These are phyloP conservation scores for Citropsis articulata DNA, from an alignment of 345 rosid species.

Conservation along the genomic window DNA sequence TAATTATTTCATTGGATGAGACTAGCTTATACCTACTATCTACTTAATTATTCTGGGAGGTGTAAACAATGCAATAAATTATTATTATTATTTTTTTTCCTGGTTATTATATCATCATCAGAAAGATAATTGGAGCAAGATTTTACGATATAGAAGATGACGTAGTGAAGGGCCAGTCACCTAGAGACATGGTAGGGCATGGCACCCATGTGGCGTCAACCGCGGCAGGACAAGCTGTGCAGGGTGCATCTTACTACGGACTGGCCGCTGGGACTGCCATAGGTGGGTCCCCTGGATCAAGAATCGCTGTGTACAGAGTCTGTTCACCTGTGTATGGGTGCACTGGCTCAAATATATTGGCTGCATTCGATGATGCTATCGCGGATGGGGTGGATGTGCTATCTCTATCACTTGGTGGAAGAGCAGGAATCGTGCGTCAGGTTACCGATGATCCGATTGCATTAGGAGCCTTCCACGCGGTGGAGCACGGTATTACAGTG, in stretches of 20 bases:
- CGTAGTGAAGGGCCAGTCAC: conserved; percentile 18
- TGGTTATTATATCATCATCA: conserved; percentile 15
- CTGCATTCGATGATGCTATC: conserved; percentile 77
- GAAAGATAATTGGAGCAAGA: conserved; percentile 87
- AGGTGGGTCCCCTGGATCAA: conserved; percentile 67
- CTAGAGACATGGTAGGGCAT: conserved; percentile 73
- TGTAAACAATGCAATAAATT: too few relatives aligned
- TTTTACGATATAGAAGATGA: conserved; percentile 42
- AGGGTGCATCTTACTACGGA: conserved; percentile 67
- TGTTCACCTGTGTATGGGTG: conserved; percentile 53
- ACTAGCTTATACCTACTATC: too few relatives aligned
- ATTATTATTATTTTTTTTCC: too few relatives aligned
- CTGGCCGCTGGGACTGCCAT: conserved; percentile 69
- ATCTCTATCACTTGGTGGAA: conserved; percentile 68
- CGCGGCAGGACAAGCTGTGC: conserved; percentile 59
- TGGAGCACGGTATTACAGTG: conserved; percentile 63
- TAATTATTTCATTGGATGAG: too few relatives aligned
- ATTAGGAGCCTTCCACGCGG: conserved; percentile 79
- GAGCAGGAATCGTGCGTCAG: conserved; percentile 27
- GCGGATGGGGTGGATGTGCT: conserved; percentile 69
- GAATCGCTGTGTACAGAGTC: conserved; percentile 68
- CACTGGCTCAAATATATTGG: conserved; percentile 57
- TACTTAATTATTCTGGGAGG: too few relatives aligned
- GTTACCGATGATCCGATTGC: conserved; percentile 57
- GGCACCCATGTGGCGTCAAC: conserved; percentile 80